Base-by-base conservation (phyloP, 257 asterid species). In the Primulina eburnea region DNA sequence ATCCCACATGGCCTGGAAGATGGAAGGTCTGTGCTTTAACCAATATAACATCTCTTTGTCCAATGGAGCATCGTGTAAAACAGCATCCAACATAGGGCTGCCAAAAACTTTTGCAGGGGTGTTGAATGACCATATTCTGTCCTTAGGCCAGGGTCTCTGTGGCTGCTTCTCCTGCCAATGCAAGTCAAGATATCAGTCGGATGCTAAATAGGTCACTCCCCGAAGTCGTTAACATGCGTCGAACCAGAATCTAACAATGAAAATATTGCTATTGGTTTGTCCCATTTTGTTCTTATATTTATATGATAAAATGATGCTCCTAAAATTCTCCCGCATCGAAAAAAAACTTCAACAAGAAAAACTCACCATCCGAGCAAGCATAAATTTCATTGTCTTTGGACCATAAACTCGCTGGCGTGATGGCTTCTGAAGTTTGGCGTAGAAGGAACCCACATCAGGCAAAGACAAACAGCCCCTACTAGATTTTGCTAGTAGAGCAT, bases 381-480 rank as follows among this genome's bases (percentile, higher is more conserved):
- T 85, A 72, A 86, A 86, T 81, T 91, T 94, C 77, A 91, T 81
- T 16, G 92, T 94, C 82, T 86, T 89, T 26, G 95, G 95, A 70
- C 99, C 99, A 67, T 94, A 94, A 58, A 94, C 95, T 64, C 88
- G 97, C 61, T 91, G 97, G 18, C 92, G 97, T 69, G 97, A 89
- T 26, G 96, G 99, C 78, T 84, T 88, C 84, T 91, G 97, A 79
- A 84, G 83, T 87, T 87, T 89, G 6, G 98, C 95, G 56, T 94
- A 94, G 78, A 94, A 94, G 69, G 99, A 94, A 63, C 92, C 97
- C 55, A 87, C 80, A 20, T 94, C 97, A 7, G 99, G 99, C 73
- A 94, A 81, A 73, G 95, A 85, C 81, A 94, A 80, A 82, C 98
- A 94, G 74, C 99, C 99, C 86, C 93, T 81, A 77, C 99, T 88